Percentiles rank a stretch among this genome's conserved stretches.
Conservation (phyloP, 2,329 filamentous ascomycete species). For the Fusarium veterinarium region DNA sequence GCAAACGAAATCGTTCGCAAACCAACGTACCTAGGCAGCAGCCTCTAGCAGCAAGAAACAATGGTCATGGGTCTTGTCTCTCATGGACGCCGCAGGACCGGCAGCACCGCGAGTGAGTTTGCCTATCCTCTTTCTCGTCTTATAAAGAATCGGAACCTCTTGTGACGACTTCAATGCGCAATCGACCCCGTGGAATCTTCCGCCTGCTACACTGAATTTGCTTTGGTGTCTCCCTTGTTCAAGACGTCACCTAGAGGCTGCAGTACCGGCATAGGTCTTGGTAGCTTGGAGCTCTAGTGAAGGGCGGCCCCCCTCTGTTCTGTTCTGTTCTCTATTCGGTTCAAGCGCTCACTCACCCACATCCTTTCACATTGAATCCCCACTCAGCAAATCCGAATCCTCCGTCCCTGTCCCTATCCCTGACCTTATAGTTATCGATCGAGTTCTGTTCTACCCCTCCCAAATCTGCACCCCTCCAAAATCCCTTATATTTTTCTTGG, state of each 20-base stretch:
- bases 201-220: constrained; percentile 4
- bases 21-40: constrained; percentile 21
- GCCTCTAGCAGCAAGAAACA: constrained; percentile 15
- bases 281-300: constrained; percentile 32
- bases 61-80: constrained; percentile 51
- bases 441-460: constrained; percentile 25
- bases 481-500: constrained; percentile 3
- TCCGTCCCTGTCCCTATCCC: constrained; percentile 23
- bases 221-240: constrained; percentile 1
- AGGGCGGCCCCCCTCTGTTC: constrained; percentile 16
- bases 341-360: constrained; percentile 40
- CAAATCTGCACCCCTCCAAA: constrained; percentile 32
- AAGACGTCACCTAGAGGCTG: constrained; percentile 19
- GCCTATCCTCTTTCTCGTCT: constrained; percentile 15
- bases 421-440: constrained; percentile 18
- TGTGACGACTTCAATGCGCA: constrained; percentile 2
- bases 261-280: constrained; percentile 1
- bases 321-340: constrained; percentile 21
- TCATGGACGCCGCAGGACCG: constrained; percentile 47
- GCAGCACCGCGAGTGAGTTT: constrained; percentile 45
- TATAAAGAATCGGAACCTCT: background rate
- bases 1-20: background rate
- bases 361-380: constrained; percentile 24
- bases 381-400: constrained; percentile 40
- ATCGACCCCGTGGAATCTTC: constrained; percentile 5